phyloP scores from a whole-genome alignment of 2,329 filamentous ascomycete species.

The Pyrenophora tritici-repentis region DNA sequence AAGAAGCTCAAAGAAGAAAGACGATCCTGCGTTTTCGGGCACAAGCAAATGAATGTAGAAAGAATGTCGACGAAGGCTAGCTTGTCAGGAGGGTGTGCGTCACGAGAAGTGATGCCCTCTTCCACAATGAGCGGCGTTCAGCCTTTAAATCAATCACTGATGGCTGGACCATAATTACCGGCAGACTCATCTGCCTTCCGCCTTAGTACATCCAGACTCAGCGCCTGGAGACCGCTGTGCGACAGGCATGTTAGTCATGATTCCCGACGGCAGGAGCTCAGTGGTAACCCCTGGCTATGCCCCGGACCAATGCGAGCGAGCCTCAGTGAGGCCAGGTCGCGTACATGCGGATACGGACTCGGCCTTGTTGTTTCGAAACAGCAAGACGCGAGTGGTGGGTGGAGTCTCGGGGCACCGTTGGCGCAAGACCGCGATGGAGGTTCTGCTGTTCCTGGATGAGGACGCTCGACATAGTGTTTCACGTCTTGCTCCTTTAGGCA shows the following conservation, averaged over 20 bases:
- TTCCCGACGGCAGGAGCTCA: slow-evolving; percentile 18
- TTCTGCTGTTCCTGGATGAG: slow-evolving; percentile 25
- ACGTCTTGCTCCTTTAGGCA: slow-evolving; percentile 20
- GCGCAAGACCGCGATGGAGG: slow-evolving; percentile 17
- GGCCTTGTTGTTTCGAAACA: slow-evolving; percentile 35
- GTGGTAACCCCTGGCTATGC: slow-evolving; percentile 22
- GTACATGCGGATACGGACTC: slow-evolving; percentile 14
- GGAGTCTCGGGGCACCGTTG: slow-evolving; percentile 17
- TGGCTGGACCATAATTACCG: slow-evolving; percentile 16
- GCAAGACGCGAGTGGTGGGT: slow-evolving; percentile 23
- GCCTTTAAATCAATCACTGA: slow-evolving; percentile 26
- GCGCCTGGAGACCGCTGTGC: slow-evolving; percentile 30
- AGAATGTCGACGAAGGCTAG: slow-evolving; percentile 40
- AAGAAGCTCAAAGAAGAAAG: slow-evolving; percentile 32
- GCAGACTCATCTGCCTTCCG: slow-evolving; percentile 21
- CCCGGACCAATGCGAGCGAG: slow-evolving; percentile 30
- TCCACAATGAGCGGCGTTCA: slow-evolving; percentile 22
- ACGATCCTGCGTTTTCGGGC: slow-evolving; percentile 38
- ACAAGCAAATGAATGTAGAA: slow-evolving; percentile 38
- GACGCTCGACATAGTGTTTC: slow-evolving; percentile 28
- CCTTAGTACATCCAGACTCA: slow-evolving; percentile 26
- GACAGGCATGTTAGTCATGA: slow-evolving; percentile 23
- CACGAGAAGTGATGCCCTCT: slow-evolving; percentile 30
- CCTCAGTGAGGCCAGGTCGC: slow-evolving; percentile 9
- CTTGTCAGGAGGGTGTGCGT: slow-evolving; percentile 35